phyloP scores from a whole-genome alignment of 1,284 basidiomycete species.

The Volvariella volvacea region DNA sequence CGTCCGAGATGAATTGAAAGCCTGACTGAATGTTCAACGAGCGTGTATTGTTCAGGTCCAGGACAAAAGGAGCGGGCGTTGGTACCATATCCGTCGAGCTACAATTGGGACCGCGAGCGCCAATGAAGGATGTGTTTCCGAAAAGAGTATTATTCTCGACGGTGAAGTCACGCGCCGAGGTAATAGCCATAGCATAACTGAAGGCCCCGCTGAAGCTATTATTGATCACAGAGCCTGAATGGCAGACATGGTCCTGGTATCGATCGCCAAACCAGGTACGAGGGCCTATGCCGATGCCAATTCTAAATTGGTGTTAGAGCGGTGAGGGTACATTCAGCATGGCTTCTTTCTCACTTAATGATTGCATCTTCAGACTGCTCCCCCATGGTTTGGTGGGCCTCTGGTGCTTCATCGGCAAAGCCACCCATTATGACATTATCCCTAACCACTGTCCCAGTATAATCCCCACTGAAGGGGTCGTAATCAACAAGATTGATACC shows the following conservation, averaged over 20 bases:
- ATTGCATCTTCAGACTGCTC: constrained; percentile 44
- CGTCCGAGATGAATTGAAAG: constrained; percentile 46
- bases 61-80: constrained; percentile 49
- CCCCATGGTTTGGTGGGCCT: too few species aligned
- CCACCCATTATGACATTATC: constrained; percentile 69
- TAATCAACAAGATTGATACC: constrained; percentile 83
- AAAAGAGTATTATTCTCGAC: constrained; percentile 64
- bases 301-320: constrained; percentile 57
- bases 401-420: too few species aligned
- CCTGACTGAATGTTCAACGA: constrained; percentile 40
- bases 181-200: constrained; percentile 62
- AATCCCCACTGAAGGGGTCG: constrained; percentile 69
- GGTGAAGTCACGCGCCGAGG: constrained; percentile 60
- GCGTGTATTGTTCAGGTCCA: constrained; percentile 38
- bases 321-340: too few species aligned
- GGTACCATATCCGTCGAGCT: constrained; percentile 44
- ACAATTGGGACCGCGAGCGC: constrained; percentile 66
- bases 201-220: constrained; percentile 73
- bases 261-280: too few species aligned
- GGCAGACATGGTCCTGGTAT: too few species aligned
- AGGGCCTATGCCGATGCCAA: too few species aligned
- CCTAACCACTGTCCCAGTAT: constrained; percentile 58
- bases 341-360: constrained; percentile 71
- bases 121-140: too few species aligned
- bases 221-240: constrained; percentile 52